Conservation (phyloP, 768 basidiomycete species). For the Trametes coccinea region DNA sequence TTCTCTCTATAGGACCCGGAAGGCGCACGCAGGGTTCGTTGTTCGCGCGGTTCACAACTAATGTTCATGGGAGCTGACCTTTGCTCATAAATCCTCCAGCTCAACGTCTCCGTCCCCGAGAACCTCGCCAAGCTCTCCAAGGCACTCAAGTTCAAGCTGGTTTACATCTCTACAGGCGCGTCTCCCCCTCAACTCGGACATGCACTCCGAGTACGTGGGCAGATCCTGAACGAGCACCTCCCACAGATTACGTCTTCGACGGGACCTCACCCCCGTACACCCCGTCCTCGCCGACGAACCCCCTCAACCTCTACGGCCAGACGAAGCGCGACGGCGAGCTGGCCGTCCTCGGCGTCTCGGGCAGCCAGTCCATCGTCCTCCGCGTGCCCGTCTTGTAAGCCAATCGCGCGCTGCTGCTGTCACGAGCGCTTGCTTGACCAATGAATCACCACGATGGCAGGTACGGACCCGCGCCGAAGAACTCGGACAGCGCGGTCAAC, state of each 20-base stretch:
- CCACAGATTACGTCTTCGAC: constrained; percentile 91
- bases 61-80: too few relatives aligned
- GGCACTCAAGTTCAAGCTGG: constrained; percentile 61
- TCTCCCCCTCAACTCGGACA: too few relatives aligned
- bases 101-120: constrained; percentile 78
- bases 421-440: not conserved
- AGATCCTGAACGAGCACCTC: not conserved
- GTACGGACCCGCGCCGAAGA: constrained; percentile 83
- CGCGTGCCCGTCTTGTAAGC: constrained; percentile 87
- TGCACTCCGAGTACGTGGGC: too few relatives aligned
- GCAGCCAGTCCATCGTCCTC: constrained; percentile 65
- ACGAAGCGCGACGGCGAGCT: constrained; percentile 88
- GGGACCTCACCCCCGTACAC: constrained; percentile 90
- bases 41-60: not conserved
- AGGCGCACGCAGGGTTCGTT: constrained; percentile 57
- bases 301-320: constrained; percentile 84
- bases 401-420: not conserved
- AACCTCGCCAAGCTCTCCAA: constrained; percentile 69
- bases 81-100: constrained; percentile 39
- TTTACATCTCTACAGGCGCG: constrained; percentile 88
- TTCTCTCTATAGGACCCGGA: constrained; percentile 58
- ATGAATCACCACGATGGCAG: constrained; percentile 39
- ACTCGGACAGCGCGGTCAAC: constrained; percentile 89
- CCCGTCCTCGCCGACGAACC: constrained; percentile 71
- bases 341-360: constrained; percentile 61